phyloP scores from a whole-genome alignment of 2,329 filamentous ascomycete genomes.

The Botrytis deweyae region DNA sequence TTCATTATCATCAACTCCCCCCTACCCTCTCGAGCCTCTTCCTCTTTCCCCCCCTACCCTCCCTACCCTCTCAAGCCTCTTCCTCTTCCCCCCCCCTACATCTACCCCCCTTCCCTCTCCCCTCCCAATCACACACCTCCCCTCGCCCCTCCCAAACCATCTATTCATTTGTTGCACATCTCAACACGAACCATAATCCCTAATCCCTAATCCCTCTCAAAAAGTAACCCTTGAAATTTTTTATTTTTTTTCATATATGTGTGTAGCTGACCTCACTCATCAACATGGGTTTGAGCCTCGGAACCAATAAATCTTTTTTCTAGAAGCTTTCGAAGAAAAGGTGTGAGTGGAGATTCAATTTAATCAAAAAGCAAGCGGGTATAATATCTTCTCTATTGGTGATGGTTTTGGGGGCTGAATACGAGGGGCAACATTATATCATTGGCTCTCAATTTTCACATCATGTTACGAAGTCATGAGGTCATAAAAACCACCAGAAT shows the following conservation, averaged over 20 bases:
- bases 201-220: neutral
- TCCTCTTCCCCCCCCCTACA: no score
- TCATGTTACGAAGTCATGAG: neutral
- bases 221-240: neutral
- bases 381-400: neutral
- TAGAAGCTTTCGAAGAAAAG: neutral
- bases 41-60: no score
- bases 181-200: neutral
- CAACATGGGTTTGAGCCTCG: neutral
- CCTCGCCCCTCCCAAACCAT: neutral
- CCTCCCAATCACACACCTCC: neutral
- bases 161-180: neutral
- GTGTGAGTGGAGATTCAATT: neutral
- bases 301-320: slow-evolving; percentile 5
- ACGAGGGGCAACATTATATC: neutral
- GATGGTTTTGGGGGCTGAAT: neutral
- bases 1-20: no score
- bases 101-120: neutral
- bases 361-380: neutral
- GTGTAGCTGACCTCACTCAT: neutral
- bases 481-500: neutral
- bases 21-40: no score
- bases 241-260: neutral
- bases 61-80: no score
- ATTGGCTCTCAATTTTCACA: neutral